Percentiles rank a stretch among this genome's conserved stretches.
These are phyloP conservation scores for Sporisorium scitamineum DNA, from an alignment of 1,284 basidiomycete species.

Conservation along the genomic window DNA sequence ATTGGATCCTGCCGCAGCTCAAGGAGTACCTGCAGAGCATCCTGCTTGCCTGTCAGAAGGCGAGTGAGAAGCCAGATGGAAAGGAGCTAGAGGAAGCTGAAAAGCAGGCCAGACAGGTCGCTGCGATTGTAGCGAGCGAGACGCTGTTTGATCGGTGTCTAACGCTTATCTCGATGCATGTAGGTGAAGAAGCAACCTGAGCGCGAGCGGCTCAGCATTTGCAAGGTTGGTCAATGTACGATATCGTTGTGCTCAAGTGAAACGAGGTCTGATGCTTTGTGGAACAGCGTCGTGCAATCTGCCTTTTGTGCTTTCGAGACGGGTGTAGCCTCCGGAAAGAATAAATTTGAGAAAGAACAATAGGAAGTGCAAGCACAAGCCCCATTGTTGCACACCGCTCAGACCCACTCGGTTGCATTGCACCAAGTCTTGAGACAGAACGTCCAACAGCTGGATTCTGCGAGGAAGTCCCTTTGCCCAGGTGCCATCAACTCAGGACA, in stretches of 20 bases:
- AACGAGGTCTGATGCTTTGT: neutral
- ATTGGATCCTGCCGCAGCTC: constrained; percentile 13
- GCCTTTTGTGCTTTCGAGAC: too few species aligned
- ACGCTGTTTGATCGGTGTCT: constrained; percentile 24
- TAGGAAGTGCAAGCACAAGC: neutral
- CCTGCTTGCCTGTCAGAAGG: constrained; percentile 2
- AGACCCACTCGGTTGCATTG: constrained; percentile 5
- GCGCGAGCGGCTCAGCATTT: neutral
- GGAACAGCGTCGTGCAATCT: neutral
- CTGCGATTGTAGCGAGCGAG: constrained; percentile 7
- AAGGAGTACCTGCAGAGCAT: constrained; percentile 13
- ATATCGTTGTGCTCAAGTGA: neutral
- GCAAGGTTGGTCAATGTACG: neutral
- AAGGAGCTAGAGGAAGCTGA: neutral
- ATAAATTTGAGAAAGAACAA: neutral
- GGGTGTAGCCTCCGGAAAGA: neutral
- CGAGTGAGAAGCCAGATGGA: neutral
- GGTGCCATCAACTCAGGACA: too few species aligned
- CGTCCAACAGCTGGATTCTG: too few species aligned
- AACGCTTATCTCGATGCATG: constrained; percentile 19
- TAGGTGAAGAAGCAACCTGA: neutral
- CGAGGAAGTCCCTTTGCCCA: constrained; percentile 1
- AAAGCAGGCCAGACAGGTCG: neutral
- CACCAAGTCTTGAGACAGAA: too few species aligned
- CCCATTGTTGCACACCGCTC: constrained; percentile 11